Evolutionary conservation across 2,329 filamentous ascomycete genomes (phyloP), one percentile per base, ranked within the genome.

Genomic region (Aaosphaeria pasadenensis): DNA sequence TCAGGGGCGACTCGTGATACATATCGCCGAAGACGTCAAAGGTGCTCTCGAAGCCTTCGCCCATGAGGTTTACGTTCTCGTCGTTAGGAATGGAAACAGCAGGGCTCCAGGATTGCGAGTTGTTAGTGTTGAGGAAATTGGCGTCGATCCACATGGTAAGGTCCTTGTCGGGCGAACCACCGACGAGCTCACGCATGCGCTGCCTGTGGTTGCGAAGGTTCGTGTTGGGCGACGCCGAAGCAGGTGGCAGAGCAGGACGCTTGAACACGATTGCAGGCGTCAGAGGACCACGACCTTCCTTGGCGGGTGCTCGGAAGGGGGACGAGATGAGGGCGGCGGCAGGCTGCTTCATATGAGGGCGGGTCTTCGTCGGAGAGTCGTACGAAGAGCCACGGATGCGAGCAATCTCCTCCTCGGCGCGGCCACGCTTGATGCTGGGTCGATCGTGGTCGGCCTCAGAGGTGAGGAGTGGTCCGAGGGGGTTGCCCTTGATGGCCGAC

Each of bases 391-490:
- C 89, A 56, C 94, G 87, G 46, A 97, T 86, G 38, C 92, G 89
- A 41, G 88, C 89, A 75, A 99, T 96, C 71, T 96, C 94, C 61
- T 95, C 91, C 70, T 97, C 94, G 11, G 94, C 94, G 52, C 92
- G 87, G 30, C 92, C 92, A 51, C 89, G 87, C 75, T 92, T 95
- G 60, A 91, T 86, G 47, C 84, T 82, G 43, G 87, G 87, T n/a
- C 86, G 85, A 58, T 91, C 88, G 45, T 85, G 81, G 61, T 83
- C 81, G 40, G 79, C 69, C 61, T 95, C 91, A 0, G 89, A 92
- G 4, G 86, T 89, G 39, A 90, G 78, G 13, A 89, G 77, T 48
- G 83, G 77, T 11, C 75, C 75, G 51, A 82, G 77, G 55, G 83
- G 81, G 54, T 85, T 84, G 42, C 87, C 85, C 50, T 92, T 83